A percentile compares a stretch with the other conserved stretches of the same genome.
These are phyloP conservation scores for Citrus inodora DNA, from an alignment of 345 rosid genomes.

Conservation along the genomic window DNA sequence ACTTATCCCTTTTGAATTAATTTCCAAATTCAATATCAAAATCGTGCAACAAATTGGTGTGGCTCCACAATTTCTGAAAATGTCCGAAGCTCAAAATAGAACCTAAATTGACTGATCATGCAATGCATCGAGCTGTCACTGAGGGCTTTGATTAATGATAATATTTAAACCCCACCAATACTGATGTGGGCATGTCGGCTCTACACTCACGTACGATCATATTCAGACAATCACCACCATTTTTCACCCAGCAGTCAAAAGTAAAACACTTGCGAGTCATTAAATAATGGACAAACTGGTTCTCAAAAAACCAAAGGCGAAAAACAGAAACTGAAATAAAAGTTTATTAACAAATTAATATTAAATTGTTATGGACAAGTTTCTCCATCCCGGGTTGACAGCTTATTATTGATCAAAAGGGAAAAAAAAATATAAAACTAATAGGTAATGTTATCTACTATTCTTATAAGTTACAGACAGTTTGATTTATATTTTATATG, in stretches of 20 bases:
- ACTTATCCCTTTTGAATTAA: background rate
- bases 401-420: too few species aligned
- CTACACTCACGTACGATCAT: conserved; percentile 6
- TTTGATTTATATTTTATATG: too few species aligned
- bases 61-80: background rate
- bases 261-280: too few species aligned
- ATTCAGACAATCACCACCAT: background rate
- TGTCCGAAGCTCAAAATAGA: conserved; percentile 8
- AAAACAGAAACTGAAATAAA: too few species aligned
- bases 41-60: background rate
- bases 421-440: too few species aligned
- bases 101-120: background rate
- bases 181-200: conserved; percentile 12
- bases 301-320: too few species aligned
- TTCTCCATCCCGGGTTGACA: too few species aligned
- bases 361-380: too few species aligned
- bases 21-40: background rate
- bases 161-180: conserved; percentile 1
- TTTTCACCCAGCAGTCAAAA: background rate
- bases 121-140: conserved; percentile 8
- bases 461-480: too few species aligned
- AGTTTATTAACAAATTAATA: too few species aligned
- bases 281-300: too few species aligned
- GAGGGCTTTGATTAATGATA: background rate
- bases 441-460: too few species aligned